Evolutionary conservation across 345 rosid species (phyloP), one percentile per base, ranked within the genome.

Genomic region (Carallia pectinifolia): DNA sequence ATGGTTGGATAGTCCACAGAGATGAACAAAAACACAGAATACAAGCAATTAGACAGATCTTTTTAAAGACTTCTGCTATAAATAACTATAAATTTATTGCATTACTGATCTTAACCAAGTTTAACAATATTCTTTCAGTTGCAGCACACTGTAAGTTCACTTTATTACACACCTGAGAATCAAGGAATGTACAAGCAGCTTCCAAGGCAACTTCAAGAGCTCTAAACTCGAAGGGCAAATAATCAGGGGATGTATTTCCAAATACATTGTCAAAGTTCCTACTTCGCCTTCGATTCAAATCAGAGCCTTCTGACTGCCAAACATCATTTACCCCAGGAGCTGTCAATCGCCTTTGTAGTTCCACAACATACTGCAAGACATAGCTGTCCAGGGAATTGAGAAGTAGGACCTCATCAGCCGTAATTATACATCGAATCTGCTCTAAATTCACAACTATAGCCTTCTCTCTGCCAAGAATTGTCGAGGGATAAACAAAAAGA

Each of bases 391-490:
- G 97, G 27, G 99, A 96, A 84, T 96, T 96, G 75, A 96, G 81
- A 40, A 96, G 93, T 12, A 96, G 84, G 74, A 96, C 98, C 84
- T 96, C 98, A 30, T 92, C 98, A 0, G 99, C 98, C 1, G 97
- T 92, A 56, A 96, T 92, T 30, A 92, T 96, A 71, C 97, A 96
- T 71, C 98, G 85, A 72, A 89, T 96, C 80, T 96, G 99, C 93
- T 92, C 98, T 48, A 96, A 81, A 79, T 96, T 96, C 4, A 88
- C 91, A 62, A 96, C 97, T 19, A 92, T 90, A 59, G 99, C 98
- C 88, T 96, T 96, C 77, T 96, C 99, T 85, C 99, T 85, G 34
- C 98, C 99, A 16, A 96, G 91, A 70, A 96, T 92, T 4, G 97
- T 96, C 4, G 98, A 96, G 16, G 99, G 99, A 61, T 96, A 96